These are phyloP conservation scores for Ogataea pini DNA, from an alignment of 805 yeast genomes.

Conservation along the genomic window DNA sequence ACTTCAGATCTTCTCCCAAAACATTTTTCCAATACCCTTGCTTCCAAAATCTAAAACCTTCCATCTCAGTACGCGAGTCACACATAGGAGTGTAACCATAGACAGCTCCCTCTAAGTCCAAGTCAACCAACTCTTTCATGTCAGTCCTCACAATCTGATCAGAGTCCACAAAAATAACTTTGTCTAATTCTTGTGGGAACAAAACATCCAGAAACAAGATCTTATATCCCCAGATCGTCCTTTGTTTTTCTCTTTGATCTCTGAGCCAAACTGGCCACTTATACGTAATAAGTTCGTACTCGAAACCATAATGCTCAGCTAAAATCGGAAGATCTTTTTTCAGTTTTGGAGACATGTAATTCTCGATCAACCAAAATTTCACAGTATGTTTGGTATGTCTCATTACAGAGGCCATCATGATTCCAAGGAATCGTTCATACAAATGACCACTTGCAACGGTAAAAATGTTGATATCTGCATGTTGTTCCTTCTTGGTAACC, in stretches of 20 bases:
- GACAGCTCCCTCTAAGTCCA: conserved; percentile 77
- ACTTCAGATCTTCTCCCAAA: conserved; percentile 57
- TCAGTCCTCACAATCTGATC: conserved; percentile 81
- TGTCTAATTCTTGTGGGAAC: conserved; percentile 75
- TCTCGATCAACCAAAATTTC: conserved; percentile 85
- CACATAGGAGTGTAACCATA: conserved; percentile 90
- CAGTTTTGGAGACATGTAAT: conserved; percentile 73
- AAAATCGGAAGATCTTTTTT: conserved; percentile 58
- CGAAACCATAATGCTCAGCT: conserved; percentile 59
- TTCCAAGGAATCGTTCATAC: conserved; percentile 70
- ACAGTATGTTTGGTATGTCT: conserved; percentile 62
- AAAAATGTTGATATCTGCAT: conserved; percentile 75
- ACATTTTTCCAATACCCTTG: conserved; percentile 83
- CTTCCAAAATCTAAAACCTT: conserved; percentile 89
- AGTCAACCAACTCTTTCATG: conserved; percentile 61
- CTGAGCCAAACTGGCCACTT: conserved; percentile 94
- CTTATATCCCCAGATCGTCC: conserved; percentile 88
- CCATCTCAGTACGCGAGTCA: conserved; percentile 76
- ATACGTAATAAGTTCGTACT: conserved; percentile 77
- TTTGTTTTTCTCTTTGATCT: conserved; percentile 71
- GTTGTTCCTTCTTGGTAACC: conserved; percentile 23
- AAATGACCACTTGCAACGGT: conserved; percentile 80
- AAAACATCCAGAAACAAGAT: conserved; percentile 82
- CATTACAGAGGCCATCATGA: conserved; percentile 81
- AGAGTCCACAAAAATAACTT: conserved; percentile 83